A percentile compares a stretch with the other conserved stretches of the same genome.
These are phyloP conservation scores for Plasmodium vivax DNA, from an alignment of 169 alveolate species.

Conservation along the genomic window DNA sequence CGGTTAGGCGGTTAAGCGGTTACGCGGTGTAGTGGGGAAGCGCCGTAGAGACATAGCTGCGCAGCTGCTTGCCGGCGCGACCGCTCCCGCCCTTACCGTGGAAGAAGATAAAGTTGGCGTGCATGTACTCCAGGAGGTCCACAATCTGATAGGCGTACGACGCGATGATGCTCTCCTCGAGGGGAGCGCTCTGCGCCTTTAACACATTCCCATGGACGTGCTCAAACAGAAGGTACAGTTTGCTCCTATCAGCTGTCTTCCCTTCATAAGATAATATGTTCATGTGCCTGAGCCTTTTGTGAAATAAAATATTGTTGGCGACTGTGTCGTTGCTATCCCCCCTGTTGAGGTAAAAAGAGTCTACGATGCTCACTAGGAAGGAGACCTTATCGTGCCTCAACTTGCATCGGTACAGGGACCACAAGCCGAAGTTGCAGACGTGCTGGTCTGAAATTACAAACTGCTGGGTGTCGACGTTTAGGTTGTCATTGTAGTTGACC, in stretches of 20 bases:
- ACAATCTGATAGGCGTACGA: slow-evolving; percentile 62
- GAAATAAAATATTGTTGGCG: slow-evolving; percentile 64
- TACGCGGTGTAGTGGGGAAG: background rate
- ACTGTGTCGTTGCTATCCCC: slow-evolving; percentile 58
- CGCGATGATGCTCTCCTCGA: slow-evolving; percentile 61
- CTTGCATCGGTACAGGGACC: slow-evolving; percentile 25
- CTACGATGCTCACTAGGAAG: slow-evolving; percentile 19
- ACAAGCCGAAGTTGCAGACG: slow-evolving; percentile 46
- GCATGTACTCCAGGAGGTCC: slow-evolving; percentile 66
- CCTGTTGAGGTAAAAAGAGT: slow-evolving; percentile 44
- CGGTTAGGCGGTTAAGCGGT: background rate
- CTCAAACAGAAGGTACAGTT: slow-evolving; percentile 43
- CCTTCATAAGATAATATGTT: slow-evolving; percentile 62
- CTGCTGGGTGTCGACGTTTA: slow-evolving; percentile 39
- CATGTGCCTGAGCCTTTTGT: slow-evolving; percentile 60
- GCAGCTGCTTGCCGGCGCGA: background rate
- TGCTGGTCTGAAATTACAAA: slow-evolving; percentile 50
- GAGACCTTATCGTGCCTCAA: slow-evolving; percentile 45
- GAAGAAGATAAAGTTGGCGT: slow-evolving; percentile 44
- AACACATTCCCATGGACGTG: slow-evolving; percentile 48
- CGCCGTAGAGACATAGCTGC: no score
- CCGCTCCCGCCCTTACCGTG: slow-evolving; percentile 34
- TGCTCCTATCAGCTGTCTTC: slow-evolving; percentile 62
- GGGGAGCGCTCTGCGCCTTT: slow-evolving; percentile 37
- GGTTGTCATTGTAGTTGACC: slow-evolving; percentile 50